Conservation (phyloP, 305 asterid species). For the Nicotiana rustica region DNA sequence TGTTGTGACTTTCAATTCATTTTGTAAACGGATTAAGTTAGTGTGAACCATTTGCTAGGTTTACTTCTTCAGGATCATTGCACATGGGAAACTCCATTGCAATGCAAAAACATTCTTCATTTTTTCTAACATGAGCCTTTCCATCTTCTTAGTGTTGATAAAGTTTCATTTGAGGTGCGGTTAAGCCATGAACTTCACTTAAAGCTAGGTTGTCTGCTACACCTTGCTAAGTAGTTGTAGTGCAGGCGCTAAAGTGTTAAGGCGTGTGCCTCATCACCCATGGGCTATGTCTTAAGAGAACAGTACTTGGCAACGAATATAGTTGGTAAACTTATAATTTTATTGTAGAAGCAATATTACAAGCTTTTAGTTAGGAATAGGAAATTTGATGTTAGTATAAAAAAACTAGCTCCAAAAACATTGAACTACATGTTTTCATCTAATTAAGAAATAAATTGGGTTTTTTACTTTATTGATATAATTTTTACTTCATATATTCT, state of each 20-base stretch:
- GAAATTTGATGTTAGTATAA: neutral
- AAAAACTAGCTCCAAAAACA: neutral
- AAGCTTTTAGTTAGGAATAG: neutral
- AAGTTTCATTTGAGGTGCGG: neutral
- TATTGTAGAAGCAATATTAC: neutral
- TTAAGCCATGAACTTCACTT: neutral
- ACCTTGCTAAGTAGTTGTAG: neutral
- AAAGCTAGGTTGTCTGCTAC: neutral
- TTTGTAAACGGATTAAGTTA: slow-evolving; percentile 38
- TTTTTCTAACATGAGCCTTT: slow-evolving; percentile 42
- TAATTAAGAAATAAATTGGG: neutral
- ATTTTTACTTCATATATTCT: neutral
- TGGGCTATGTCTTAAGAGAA: neutral
- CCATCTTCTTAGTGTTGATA: slow-evolving; percentile 37
- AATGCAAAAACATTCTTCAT: slow-evolving; percentile 38
- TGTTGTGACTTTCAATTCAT: slow-evolving; percentile 40
- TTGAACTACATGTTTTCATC: slow-evolving; percentile 4
- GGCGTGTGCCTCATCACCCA: neutral
- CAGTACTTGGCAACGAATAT: neutral
- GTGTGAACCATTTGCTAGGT: slow-evolving; percentile 30
- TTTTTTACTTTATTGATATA: neutral
- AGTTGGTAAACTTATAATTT: neutral
- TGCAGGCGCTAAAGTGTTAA: neutral
- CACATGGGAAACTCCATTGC: slow-evolving; percentile 36
- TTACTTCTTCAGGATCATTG: slow-evolving; percentile 35